Evolutionary conservation across 1,139 yeast genomes (phyloP).

Genomic region (Lizanozyma gosingica): DNA sequence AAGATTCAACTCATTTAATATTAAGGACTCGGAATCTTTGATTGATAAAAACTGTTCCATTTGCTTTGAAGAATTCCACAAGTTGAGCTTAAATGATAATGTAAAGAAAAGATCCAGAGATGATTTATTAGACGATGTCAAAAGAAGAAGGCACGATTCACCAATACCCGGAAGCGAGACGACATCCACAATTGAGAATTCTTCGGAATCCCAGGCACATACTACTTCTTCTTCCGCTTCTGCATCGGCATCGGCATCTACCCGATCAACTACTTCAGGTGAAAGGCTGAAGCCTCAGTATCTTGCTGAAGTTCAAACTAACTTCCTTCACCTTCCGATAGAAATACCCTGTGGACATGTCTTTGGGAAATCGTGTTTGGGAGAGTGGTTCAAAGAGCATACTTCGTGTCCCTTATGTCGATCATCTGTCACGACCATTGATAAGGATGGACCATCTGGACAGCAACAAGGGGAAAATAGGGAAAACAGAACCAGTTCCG

Average conservation of each 20-base stretch:
- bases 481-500: slow-evolving; percentile 10
- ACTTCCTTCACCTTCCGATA: slow-evolving; percentile 53
- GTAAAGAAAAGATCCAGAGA: slow-evolving; percentile 4
- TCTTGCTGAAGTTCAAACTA: slow-evolving; percentile 19
- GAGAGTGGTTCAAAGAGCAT: slow-evolving; percentile 64
- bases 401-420: slow-evolving; percentile 81
- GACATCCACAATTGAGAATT: background rate
- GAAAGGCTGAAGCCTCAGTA: slow-evolving; percentile 6
- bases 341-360: slow-evolving; percentile 74
- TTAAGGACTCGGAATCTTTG: slow-evolving; percentile 20
- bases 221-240: background rate
- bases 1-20: slow-evolving; percentile 42
- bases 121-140: slow-evolving; percentile 8
- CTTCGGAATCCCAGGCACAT: slow-evolving; percentile 2
- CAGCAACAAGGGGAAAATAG: slow-evolving; percentile 11
- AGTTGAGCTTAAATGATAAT: slow-evolving; percentile 8
- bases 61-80: slow-evolving; percentile 51
- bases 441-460: slow-evolving; percentile 5
- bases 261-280: background rate
- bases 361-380: slow-evolving; percentile 67
- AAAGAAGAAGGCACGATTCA: slow-evolving; percentile 9
- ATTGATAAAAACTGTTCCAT: slow-evolving; percentile 46
- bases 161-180: slow-evolving; percentile 1
- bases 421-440: slow-evolving; percentile 30
- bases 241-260: slow-evolving; percentile 4